Evolutionary conservation across 2,329 filamentous ascomycete genomes (phyloP).

Genomic region (Colletotrichum coccodes): DNA sequence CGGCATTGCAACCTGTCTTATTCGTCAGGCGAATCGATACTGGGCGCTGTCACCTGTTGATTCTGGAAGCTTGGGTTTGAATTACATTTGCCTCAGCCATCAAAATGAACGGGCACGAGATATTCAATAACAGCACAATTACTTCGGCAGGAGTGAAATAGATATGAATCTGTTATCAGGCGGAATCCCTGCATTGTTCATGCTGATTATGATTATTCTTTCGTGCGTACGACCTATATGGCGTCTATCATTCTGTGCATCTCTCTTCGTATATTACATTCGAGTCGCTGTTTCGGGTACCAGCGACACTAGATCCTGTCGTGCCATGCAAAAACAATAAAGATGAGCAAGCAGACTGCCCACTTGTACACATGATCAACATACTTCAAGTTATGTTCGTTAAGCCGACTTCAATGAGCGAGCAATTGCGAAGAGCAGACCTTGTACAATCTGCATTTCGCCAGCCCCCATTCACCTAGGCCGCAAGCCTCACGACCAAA

Average conservation of each 20-base stretch:
- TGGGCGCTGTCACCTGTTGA: no score
- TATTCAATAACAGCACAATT: no score
- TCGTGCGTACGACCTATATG: background rate
- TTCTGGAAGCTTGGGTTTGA: no score
- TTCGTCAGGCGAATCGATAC: background rate
- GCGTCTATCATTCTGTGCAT: conserved; percentile 19
- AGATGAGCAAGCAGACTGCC: background rate
- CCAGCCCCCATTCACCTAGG: background rate
- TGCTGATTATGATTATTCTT: conserved; percentile 13
- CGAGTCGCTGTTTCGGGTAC: background rate
- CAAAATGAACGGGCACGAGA: background rate
- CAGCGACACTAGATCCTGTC: background rate
- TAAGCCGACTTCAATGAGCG: background rate
- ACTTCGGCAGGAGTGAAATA: no score
- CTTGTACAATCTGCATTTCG: background rate
- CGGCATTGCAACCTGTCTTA: background rate
- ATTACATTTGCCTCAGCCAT: no score
- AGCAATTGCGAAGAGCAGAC: background rate
- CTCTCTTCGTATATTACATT: conserved; percentile 1
- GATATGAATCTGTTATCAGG: background rate
- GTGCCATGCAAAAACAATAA: background rate
- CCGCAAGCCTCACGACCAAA: background rate
- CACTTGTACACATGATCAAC: background rate
- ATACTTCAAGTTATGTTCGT: background rate
- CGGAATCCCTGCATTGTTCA: background rate